Base-by-base conservation (phyloP, 371 early-diverging fungal species). In the Mortierella sp. region DNA sequence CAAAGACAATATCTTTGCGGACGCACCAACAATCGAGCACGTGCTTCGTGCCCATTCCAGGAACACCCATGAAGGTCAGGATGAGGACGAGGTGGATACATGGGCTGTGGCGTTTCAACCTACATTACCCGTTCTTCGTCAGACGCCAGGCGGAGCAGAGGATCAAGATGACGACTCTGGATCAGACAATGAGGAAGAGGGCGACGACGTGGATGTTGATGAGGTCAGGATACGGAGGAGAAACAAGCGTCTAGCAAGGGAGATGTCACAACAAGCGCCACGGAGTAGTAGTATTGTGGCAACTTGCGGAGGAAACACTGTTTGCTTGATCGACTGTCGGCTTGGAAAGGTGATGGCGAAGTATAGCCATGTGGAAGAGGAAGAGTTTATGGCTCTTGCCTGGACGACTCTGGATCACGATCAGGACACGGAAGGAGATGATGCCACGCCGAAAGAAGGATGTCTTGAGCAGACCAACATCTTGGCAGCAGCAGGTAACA, bases 341-440 rank as follows among this genome's bases (percentile, higher is more conserved):
- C 86, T 90, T 46, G 91, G 90, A 24, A 87, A 84, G 46, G 88
- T 90, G 35, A 77, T 88, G 29, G 90, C 90, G 74, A 93, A 92
- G 76, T 93, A 91, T 75, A 92, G 90, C 11, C 93, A 93, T 71
- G 70, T 89, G 18, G 90, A 90, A 65, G 89, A 90, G n/a, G 93
- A 93, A 55, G 88, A 89, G 21, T 92, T 93, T 80, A 89, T 88
- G 71, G 86, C 89, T 43, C 77, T 92, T 70, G 90, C 92, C 18
- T 93, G 93, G 93, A 92, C 93, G 3, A 84, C 88, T 0, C 54
- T 92, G 43, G 75, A 72, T 27, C 82, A 79, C 38, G 6, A 32
- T 11, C 46, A 48, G 10, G 43, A 70, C 0, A 71, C 46, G 12
- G 41, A 41, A 32, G 55, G 60, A 4, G 75, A 38, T 21, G 72